These are phyloP conservation scores for Podospora australis DNA, from an alignment of 495 filamentous ascomycete genomes.

Conservation along the genomic window DNA sequence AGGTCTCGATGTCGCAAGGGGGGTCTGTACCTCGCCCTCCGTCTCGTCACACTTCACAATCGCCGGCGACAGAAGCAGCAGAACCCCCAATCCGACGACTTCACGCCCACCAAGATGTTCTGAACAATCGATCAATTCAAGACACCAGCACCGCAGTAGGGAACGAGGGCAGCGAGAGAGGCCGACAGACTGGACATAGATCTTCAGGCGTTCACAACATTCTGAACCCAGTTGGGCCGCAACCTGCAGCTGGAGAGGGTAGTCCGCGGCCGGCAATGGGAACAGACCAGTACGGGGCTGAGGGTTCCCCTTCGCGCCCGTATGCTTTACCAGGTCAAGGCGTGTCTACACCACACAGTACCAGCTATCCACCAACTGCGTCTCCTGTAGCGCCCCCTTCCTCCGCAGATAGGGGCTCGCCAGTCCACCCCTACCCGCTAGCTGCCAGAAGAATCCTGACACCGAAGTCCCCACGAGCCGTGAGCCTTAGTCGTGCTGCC, in stretches of 20 bases:
- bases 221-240: conserved; percentile 40
- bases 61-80: conserved; percentile 20
- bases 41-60: conserved; percentile 33
- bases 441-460: conserved; percentile 51
- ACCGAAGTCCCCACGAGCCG: conserved; percentile 55
- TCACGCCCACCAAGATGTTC: conserved; percentile 19
- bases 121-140: conserved; percentile 23
- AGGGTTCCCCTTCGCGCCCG: conserved; percentile 28
- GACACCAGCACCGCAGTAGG: conserved; percentile 20
- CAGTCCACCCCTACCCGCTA: conserved; percentile 34
- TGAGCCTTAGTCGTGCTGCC: conserved; percentile 37
- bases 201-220: conserved; percentile 46
- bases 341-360: conserved; percentile 20
- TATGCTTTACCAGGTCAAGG: conserved; percentile 24
- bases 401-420: conserved; percentile 31
- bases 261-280: conserved; percentile 20
- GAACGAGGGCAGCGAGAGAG: conserved; percentile 26
- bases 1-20: conserved; percentile 56
- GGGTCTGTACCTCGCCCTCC: conserved; percentile 42
- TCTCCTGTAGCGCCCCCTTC: conserved; percentile 26
- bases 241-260: conserved; percentile 4
- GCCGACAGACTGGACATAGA: conserved; percentile 32
- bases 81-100: conserved; percentile 25
- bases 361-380: conserved; percentile 20
- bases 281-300: conserved; percentile 18